Evolutionary conservation across 495 filamentous ascomycete species (phyloP), one percentile per base, ranked within the genome.

Genomic region (Penicillium coprophilum): DNA sequence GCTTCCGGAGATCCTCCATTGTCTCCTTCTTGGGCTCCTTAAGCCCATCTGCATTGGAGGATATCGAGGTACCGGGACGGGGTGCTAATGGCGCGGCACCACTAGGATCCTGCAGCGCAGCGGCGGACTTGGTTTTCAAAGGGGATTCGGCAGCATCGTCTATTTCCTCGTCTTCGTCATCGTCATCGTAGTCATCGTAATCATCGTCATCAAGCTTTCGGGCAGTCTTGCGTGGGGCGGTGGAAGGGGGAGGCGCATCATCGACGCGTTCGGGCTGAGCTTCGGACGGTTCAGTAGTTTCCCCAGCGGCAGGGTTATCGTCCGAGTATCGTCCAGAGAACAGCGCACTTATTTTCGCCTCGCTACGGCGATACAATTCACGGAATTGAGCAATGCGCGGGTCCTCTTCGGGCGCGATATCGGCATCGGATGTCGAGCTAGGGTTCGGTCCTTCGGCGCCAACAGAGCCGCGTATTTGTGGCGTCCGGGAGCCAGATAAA

Each of bases 1-100:
- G 88, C 75, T 96, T 96, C 57, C 92, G 90, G 69, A 92, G 83
- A 71, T 96, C 91, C 68, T 96, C 92, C 2, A 88, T 81, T 19
- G 84, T 85, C 84, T 71, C 81, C 70, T 71, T 87, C 81, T 70
- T 82, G 55, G 46, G 50, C 56, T 78, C 79, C 48, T 78, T 80
- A 5, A 55, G 36, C 39, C 59, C 64, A 30, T 77, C 76, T 10
- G 62, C 61, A 31, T 38, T 63, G 11, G 55, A 63, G 19, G 67
- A 67, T 7, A 59, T 53, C 12, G 75, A 65, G 39, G 63, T 64
- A 34, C 68, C 65, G 19, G 64, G 57, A 36, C 63, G 69, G 49
- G 61, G 73, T 38, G 61, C 60, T 5, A 70, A 64, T 43, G 66
- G 71, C 43, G 65, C 61, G n/a, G 62, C 44, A 46, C 57, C 55